Base-by-base conservation (phyloP, 2,329 filamentous ascomycete species). In the Aspergillus flavus region DNA sequence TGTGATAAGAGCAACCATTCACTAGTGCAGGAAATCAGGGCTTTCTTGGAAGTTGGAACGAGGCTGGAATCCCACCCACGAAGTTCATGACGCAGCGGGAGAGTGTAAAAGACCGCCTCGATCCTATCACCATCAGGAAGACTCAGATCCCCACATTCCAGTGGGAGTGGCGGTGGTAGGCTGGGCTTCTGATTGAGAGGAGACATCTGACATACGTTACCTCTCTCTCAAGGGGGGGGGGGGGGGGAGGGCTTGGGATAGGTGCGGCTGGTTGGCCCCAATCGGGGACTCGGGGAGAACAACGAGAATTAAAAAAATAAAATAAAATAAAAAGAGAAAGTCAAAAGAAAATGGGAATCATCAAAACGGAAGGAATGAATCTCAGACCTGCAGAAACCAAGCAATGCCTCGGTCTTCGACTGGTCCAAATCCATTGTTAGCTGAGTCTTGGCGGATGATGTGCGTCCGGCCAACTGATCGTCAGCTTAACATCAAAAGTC, bases 361-460 rank as follows among this genome's bases (percentile, higher is more conserved):
- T 23, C 5, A 34, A 53, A 53, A 34, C 9, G 23, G 16, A 36
- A 36, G 63, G 57, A 61, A 41, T 52, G 41, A 58, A 54, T 59
- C 60, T 54, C 61, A 46, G 55, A 67, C 59, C 55, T 66, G 62
- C 64, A 65, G 62, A 57, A 61, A 55, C 53, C 46, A 65, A 59
- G 58, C 59, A 62, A 57, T 39, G 55, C 56, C 54, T 45, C 45
- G 59, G 36, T 58, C 52, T 41, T 45, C 58, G 58, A 66, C 59
- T 68, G 62, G 66, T 41, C 61, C 48, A 52, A 59, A 62, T 63
- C 58, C 53, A 58, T 54, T 63, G 58, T 39, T 62, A 53, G 63
- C 57, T 43, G 57, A 66, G 58, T 61, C 60, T 64, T 64, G 64
- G 61, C 52, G 58, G 63, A 69, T 71, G 69, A 70, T 71, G 67